These are phyloP conservation scores for Aethionema arabicum DNA, from an alignment of 345 rosid species.

Conservation along the genomic window DNA sequence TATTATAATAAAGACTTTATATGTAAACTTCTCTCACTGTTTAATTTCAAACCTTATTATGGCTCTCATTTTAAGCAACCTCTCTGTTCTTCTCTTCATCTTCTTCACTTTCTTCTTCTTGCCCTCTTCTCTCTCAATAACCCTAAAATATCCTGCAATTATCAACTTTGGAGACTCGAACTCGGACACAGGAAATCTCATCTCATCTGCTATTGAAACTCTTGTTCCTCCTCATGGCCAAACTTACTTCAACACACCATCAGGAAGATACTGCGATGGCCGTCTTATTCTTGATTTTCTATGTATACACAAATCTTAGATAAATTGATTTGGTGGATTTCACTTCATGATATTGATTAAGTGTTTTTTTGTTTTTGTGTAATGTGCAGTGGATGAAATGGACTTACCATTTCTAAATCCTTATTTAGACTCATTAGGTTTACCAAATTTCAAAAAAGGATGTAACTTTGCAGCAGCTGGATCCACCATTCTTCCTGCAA, in stretches of 20 bases:
- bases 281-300: constrained; percentile 77
- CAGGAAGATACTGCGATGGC: constrained; percentile 89
- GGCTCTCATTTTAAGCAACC: constrained; percentile 24
- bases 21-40: too few relatives aligned
- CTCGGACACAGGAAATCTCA: constrained; percentile 84
- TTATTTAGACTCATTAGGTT: constrained; percentile 79
- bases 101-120: constrained; percentile 39
- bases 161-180: constrained; percentile 96
- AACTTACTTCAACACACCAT: constrained; percentile 55
- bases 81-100: constrained; percentile 30
- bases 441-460: constrained; percentile 75
- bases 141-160: constrained; percentile 58
- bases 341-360: not conserved
- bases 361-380: not conserved
- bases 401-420: constrained; percentile 85
- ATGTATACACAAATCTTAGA: constrained; percentile 39
- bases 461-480: constrained; percentile 96
- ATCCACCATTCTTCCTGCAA: constrained; percentile 74
- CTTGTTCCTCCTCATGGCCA: constrained; percentile 67
- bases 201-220: constrained; percentile 64
- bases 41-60: constrained; percentile 20
- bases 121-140: constrained; percentile 42
- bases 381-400: constrained; percentile 83
- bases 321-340: not conserved
- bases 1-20: too few relatives aligned